These are phyloP conservation scores for Trichoderma guizhouense DNA, from an alignment of 2,329 filamentous ascomycete species.

Conservation along the genomic window DNA sequence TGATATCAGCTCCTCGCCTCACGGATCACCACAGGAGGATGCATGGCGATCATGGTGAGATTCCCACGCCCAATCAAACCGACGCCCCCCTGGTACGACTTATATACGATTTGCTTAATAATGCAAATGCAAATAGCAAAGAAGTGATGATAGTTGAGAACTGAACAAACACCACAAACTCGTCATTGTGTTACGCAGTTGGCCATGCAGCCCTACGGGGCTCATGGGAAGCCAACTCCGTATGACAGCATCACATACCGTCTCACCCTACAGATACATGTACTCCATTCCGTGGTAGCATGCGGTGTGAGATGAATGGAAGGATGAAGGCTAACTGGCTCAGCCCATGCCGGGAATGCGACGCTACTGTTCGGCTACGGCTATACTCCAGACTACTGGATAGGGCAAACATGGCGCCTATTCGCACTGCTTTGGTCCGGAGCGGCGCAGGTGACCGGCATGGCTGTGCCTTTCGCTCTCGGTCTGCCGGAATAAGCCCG, in stretches of 20 bases:
- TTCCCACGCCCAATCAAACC: not conserved
- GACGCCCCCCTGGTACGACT: not conserved
- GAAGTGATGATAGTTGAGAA: not conserved
- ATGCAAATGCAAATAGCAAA: not conserved
- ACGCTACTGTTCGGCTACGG: not conserved
- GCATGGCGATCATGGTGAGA: not conserved
- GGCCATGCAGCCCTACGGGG: slow-evolving; percentile 4
- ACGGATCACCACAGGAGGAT: not conserved
- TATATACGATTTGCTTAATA: not conserved
- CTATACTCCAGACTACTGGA: not conserved
- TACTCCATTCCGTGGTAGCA: not conserved
- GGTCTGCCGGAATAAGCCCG: not conserved
- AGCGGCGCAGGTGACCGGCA: not conserved
- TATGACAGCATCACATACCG: not conserved
- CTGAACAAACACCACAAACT: not conserved
- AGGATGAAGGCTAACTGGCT: not conserved
- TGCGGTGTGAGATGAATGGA: not conserved
- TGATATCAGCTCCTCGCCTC: not conserved
- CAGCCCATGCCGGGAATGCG: not conserved
- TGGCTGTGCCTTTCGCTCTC: slow-evolving; percentile 1
- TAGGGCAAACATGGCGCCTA: not conserved
- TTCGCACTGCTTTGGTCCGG: not conserved
- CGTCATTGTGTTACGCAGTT: not conserved
- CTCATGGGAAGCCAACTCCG: not conserved
- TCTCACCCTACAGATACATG: not conserved